Conservation (phyloP, 192 early-diverging fungal species). For the Chytriomyces hyalinus region DNA sequence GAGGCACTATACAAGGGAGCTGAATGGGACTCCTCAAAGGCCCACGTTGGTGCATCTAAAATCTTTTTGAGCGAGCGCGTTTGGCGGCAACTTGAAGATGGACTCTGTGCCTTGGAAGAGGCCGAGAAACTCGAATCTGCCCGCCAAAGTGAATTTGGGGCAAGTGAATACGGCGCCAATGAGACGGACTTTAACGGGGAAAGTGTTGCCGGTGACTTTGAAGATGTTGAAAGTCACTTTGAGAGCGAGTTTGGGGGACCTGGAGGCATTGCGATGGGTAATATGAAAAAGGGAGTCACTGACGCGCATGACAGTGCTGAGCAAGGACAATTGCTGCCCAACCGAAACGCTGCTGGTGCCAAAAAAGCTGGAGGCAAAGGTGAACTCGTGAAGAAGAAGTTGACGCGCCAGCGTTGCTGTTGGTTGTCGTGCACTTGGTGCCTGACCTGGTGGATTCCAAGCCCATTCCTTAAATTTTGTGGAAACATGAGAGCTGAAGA, state of each 20-base stretch:
- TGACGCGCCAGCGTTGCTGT: conserved; percentile 62
- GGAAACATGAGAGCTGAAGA: conserved; percentile 83
- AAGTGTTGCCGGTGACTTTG: conserved; percentile 18
- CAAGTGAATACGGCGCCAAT: conserved; percentile 27
- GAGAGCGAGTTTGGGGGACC: conserved; percentile 53
- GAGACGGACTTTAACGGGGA: conserved; percentile 29
- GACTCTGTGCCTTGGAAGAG: conserved; percentile 73
- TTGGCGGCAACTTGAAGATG: conserved; percentile 86
- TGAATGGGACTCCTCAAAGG: conserved; percentile 41
- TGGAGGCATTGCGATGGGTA: not conserved
- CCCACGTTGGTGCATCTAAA: conserved; percentile 50
- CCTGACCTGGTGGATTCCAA: conserved; percentile 79
- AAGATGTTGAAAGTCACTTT: conserved; percentile 47
- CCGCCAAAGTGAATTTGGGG: conserved; percentile 50
- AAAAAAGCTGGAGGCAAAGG: conserved; percentile 16
- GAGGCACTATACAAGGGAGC: conserved; percentile 28
- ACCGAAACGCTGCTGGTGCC: not conserved
- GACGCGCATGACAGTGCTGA: conserved; percentile 21
- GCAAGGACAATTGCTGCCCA: conserved; percentile 14
- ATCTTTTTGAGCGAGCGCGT: conserved; percentile 75
- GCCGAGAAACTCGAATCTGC: conserved; percentile 42
- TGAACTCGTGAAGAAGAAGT: conserved; percentile 39
- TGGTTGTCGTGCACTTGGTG: conserved; percentile 89
- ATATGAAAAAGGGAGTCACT: conserved; percentile 4
- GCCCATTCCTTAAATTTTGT: conserved; percentile 58